Evolutionary conservation across 345 rosid genomes (phyloP).

Genomic region (Barbarea vulgaris): DNA sequence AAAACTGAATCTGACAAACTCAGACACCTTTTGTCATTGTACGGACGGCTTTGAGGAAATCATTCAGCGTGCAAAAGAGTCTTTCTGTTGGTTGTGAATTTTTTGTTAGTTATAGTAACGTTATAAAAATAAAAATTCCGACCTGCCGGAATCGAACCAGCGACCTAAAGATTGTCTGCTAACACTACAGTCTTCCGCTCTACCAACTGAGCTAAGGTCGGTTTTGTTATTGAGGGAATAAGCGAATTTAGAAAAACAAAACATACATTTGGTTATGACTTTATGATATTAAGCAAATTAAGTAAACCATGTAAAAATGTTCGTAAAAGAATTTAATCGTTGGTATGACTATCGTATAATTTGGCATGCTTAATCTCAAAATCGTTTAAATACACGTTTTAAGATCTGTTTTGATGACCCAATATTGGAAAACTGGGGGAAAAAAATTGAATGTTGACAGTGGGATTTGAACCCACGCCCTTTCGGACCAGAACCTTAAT

Average conservation of each 20-base stretch:
- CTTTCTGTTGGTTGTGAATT: background rate
- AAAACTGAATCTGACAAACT: conserved; percentile 58
- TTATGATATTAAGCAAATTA: too few relatives aligned
- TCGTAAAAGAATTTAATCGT: too few relatives aligned
- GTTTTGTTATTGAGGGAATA: background rate
- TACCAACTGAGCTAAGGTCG: conserved; percentile 99
- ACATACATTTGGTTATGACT: too few relatives aligned
- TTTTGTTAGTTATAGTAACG: background rate
- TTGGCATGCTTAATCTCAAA: background rate
- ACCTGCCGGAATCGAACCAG: background rate
- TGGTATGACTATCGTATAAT: background rate
- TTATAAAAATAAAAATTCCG: background rate
- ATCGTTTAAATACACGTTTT: background rate
- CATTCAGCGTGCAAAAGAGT: background rate
- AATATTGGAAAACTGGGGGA: background rate
- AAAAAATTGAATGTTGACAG: conserved; percentile 52
- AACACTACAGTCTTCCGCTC: conserved; percentile 99
- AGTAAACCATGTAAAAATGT: too few relatives aligned
- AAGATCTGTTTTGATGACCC: too few relatives aligned
- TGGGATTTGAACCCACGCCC: conserved; percentile 99
- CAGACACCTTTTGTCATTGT: conserved; percentile 55
- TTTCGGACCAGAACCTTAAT: conserved; percentile 99
- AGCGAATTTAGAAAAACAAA: too few relatives aligned
- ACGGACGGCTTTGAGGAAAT: conserved; percentile 57
- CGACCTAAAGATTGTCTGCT: too few relatives aligned